phyloP scores from a whole-genome alignment of 2,329 filamentous ascomycete genomes.

The Pestalotiopsis sp. region DNA sequence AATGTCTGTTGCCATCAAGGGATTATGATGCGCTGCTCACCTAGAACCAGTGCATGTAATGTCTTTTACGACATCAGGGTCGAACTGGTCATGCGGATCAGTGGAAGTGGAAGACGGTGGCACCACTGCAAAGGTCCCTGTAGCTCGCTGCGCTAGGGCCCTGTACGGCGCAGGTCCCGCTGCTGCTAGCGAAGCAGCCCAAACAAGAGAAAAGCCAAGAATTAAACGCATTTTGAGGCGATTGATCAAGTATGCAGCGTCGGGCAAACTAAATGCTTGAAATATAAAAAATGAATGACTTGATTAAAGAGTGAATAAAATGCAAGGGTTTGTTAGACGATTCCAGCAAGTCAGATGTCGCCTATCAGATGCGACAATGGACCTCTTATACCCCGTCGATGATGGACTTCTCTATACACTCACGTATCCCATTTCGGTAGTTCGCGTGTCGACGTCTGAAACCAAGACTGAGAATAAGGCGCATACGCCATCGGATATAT shows the following conservation, averaged over 20 bases:
- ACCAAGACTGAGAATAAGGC: background rate
- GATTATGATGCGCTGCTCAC: background rate
- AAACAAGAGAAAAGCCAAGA: background rate
- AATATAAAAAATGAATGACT: background rate
- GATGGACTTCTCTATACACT: background rate
- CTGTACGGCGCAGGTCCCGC: background rate
- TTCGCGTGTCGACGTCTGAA: background rate
- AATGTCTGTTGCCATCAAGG: background rate
- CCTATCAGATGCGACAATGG: no score
- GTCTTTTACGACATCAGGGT: background rate
- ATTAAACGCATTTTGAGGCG: background rate
- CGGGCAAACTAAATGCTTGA: rapidly evolving
- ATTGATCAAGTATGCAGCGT: background rate
- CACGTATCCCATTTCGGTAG: background rate
- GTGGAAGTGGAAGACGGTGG: background rate
- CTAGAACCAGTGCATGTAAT: background rate
- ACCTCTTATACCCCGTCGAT: background rate
- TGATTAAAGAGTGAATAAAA: no score
- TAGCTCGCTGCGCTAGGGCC: background rate
- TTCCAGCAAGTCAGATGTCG: no score
- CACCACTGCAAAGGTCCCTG: background rate
- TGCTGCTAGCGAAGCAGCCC: background rate
- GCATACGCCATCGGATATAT: background rate
- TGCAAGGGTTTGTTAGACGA: no score
- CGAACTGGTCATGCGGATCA: background rate